These are phyloP conservation scores for Miscanthus sacchariflorus DNA, from an alignment of 202 grass and related monocot genomes.

Conservation along the genomic window DNA sequence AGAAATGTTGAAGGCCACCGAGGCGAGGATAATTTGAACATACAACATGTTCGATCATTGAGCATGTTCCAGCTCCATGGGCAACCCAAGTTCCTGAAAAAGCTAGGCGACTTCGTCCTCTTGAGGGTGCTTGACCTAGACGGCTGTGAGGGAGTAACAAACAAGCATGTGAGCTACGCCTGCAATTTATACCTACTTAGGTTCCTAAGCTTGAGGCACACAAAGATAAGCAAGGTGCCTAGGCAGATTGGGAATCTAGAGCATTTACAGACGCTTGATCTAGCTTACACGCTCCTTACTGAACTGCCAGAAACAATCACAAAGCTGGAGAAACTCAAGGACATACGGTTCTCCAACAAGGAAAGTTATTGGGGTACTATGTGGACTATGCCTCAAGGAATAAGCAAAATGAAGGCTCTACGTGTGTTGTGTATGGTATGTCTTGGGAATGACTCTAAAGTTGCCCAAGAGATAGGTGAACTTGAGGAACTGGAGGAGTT, in stretches of 20 bases:
- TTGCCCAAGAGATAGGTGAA: background rate
- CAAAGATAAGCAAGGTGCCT: conserved; percentile 6
- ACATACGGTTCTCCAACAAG: background rate
- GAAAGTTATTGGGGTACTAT: rapidly evolving
- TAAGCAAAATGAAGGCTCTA: background rate
- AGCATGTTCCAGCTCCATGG: too few species aligned
- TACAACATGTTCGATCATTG: too few species aligned
- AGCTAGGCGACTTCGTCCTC: too few species aligned
- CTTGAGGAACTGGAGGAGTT: background rate
- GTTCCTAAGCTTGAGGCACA: background rate
- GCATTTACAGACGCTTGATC: conserved; percentile 22
- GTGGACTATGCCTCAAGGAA: background rate
- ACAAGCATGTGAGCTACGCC: too few species aligned
- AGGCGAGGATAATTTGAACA: too few species aligned
- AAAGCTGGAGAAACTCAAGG: background rate
- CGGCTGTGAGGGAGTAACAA: too few species aligned
- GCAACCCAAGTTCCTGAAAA: too few species aligned
- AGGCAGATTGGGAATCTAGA: background rate
- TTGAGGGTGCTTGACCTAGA: too few species aligned
- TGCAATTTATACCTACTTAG: too few species aligned
- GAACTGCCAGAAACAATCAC: background rate
- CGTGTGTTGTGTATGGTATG: rapidly evolving
- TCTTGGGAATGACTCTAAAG: background rate
- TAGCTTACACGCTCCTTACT: background rate
- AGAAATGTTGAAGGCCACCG: too few species aligned